phyloP scores from a whole-genome alignment of 306 rosid genomes.

The Purshia tridentata region DNA sequence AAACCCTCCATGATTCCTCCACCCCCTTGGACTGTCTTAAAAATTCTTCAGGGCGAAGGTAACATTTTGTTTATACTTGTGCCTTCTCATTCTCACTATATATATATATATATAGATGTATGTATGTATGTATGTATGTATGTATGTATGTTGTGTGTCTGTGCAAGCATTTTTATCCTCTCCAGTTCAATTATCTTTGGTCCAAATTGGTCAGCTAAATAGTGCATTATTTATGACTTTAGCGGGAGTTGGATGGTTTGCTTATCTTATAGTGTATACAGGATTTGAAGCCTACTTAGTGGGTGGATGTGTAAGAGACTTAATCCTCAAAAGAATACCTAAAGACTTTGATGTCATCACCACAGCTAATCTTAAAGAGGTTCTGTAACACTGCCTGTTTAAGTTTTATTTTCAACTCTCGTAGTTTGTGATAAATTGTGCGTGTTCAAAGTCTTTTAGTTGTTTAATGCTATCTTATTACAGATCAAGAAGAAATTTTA shows the following conservation, averaged over 20 bases:
- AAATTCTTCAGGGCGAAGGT: slow-evolving; percentile 39
- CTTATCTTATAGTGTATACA: slow-evolving; percentile 31
- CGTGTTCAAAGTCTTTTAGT: not conserved
- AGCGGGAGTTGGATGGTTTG: slow-evolving; percentile 18
- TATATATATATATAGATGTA: not conserved
- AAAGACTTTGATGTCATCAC: slow-evolving; percentile 94
- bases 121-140: not conserved
- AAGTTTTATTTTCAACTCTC: slow-evolving; percentile 4
- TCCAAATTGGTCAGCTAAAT: not conserved
- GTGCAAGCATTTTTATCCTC: not conserved
- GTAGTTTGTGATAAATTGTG: slow-evolving; percentile 11
- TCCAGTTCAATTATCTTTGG: not conserved
- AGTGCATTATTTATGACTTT: not conserved
- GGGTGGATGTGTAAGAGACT: slow-evolving; percentile 97
- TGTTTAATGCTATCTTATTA: slow-evolving; percentile 19
- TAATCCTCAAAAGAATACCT: slow-evolving; percentile 65
- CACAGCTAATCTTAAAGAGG: slow-evolving; percentile 75
- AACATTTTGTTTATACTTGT: slow-evolving; percentile 8
- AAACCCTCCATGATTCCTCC: slow-evolving; percentile 21
- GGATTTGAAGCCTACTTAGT: slow-evolving; percentile 89
- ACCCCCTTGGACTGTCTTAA: slow-evolving; percentile 33
- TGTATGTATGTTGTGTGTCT: not conserved
- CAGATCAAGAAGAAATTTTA: slow-evolving; percentile 59
- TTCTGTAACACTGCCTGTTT: slow-evolving; percentile 19
- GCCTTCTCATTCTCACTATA: not conserved